Percentiles rank a stretch among this genome's conserved stretches.
Evolutionary conservation across 177 flowering plant species (phyloP).

Genomic region (Tripterygium wilfordii): DNA sequence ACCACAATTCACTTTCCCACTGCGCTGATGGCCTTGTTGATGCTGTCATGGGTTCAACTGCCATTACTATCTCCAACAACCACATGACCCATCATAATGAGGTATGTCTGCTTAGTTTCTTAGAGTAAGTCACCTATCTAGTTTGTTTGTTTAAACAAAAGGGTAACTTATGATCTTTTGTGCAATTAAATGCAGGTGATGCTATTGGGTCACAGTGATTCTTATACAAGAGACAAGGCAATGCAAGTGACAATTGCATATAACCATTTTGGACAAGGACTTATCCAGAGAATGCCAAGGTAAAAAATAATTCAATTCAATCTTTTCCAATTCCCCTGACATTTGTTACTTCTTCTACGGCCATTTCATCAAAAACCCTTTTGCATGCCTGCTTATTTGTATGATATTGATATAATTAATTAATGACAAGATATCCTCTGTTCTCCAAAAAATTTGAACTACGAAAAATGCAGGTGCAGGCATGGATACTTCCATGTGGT

Average conservation of each 20-base stretch:
- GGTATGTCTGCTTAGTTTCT: constrained; percentile 13
- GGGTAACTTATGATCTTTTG: not conserved
- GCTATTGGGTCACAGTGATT: constrained; percentile 53
- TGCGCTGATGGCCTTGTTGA: constrained; percentile 60
- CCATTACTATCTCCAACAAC: constrained; percentile 52
- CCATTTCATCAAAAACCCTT: too few relatives aligned
- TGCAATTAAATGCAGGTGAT: constrained; percentile 32
- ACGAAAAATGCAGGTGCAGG: constrained; percentile 39
- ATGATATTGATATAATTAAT: too few relatives aligned
- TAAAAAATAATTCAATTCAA: constrained; percentile 5
- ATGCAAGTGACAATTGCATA: constrained; percentile 63
- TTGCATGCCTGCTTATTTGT: too few relatives aligned
- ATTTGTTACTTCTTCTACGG: not conserved
- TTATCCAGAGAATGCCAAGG: constrained; percentile 60
- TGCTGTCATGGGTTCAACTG: constrained; percentile 51
- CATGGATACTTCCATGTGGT: constrained; percentile 51
- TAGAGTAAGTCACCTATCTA: not conserved
- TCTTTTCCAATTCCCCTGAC: not conserved
- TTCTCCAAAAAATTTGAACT: too few relatives aligned
- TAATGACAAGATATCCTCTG: too few relatives aligned
- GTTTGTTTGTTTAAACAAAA: not conserved
- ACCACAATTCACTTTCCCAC: constrained; percentile 52
- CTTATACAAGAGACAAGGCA: constrained; percentile 37
- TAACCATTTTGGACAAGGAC: constrained; percentile 54
- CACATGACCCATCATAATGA: constrained; percentile 54